Conservation (phyloP, 768 basidiomycete genomes). For the Punctularia strigosozonata region DNA sequence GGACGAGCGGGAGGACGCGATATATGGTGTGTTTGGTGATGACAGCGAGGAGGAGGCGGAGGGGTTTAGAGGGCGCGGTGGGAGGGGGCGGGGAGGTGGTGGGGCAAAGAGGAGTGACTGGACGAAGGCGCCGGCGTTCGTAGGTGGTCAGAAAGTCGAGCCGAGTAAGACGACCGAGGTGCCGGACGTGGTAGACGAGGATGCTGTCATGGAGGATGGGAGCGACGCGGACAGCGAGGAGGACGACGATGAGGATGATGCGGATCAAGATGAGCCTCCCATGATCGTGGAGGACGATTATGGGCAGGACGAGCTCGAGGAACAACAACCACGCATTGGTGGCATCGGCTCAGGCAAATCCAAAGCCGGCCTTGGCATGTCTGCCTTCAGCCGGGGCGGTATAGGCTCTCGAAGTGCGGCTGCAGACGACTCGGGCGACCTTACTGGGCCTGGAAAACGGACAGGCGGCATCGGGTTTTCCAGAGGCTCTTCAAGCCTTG, state of each 20-base stretch:
- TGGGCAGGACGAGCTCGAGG: slow-evolving; percentile 35
- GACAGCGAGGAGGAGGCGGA: slow-evolving; percentile 56
- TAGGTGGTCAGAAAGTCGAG: slow-evolving; percentile 38
- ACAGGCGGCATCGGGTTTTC: slow-evolving; percentile 4
- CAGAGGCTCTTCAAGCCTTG: slow-evolving; percentile 10
- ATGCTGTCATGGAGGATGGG: slow-evolving; percentile 23
- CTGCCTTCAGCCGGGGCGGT: slow-evolving; percentile 20
- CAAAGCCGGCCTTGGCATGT: slow-evolving; percentile 19
- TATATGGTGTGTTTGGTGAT: slow-evolving; percentile 68
- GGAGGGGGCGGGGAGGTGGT: too few species aligned
- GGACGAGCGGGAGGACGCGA: slow-evolving; percentile 57
- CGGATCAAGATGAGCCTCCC: slow-evolving; percentile 40
- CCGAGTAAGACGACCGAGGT: slow-evolving; percentile 32
- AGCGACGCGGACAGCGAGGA: slow-evolving; percentile 23
- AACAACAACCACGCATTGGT: slow-evolving; percentile 28
- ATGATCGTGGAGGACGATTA: slow-evolving; percentile 46
- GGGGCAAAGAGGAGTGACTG: slow-evolving; percentile 41
- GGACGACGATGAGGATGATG: slow-evolving; percentile 23
- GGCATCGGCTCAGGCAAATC: slow-evolving; percentile 31
- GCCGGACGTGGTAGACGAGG: slow-evolving; percentile 21
- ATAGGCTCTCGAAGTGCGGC: slow-evolving; percentile 13
- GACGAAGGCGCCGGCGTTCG: slow-evolving; percentile 70
- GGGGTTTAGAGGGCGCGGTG: slow-evolving; percentile 13
- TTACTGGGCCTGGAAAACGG: slow-evolving; percentile 4
- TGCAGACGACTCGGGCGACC: slow-evolving; percentile 6